These are phyloP conservation scores for Dothideomycetidae sp. DNA, from an alignment of 2,329 filamentous ascomycete genomes.

Conservation along the genomic window DNA sequence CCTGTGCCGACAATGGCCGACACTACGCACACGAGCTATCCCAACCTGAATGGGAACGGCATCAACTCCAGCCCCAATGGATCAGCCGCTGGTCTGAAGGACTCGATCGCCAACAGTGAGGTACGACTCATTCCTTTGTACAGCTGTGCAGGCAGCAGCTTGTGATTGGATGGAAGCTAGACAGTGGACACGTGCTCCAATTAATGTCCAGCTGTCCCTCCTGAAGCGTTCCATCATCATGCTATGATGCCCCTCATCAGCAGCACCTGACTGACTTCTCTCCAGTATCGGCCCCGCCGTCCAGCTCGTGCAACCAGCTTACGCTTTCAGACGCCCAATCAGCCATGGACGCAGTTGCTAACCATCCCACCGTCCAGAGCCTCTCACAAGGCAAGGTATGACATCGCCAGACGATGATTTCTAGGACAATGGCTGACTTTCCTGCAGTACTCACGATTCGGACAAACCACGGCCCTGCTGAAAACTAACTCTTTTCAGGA, in stretches of 20 bases:
- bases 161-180: neutral
- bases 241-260: neutral
- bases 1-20: conserved; percentile 10
- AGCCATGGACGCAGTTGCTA: conserved; percentile 34
- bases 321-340: conserved; percentile 30
- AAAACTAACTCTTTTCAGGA: conserved; percentile 21
- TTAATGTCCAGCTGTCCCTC: too few species aligned
- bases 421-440: neutral
- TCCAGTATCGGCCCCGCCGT: conserved; percentile 26
- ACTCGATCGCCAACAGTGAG: conserved; percentile 30
- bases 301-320: too few species aligned
- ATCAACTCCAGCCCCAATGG: conserved; percentile 4
- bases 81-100: conserved; percentile 15
- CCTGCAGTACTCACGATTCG: neutral
- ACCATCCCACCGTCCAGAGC: conserved; percentile 37
- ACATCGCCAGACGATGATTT: conserved; percentile 16
- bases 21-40: conserved; percentile 9
- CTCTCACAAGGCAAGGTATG: conserved; percentile 32
- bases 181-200: too few species aligned
- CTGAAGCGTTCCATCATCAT: neutral
- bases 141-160: conserved; percentile 15
- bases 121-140: conserved; percentile 26
- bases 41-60: conserved; percentile 10
- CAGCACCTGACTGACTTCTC: conserved; percentile 1
- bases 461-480: neutral